Percentiles rank a stretch among this genome's conserved stretches.
Evolutionary conservation across 345 rosid species (phyloP).

Genomic region (Aurinia saxatilis): DNA sequence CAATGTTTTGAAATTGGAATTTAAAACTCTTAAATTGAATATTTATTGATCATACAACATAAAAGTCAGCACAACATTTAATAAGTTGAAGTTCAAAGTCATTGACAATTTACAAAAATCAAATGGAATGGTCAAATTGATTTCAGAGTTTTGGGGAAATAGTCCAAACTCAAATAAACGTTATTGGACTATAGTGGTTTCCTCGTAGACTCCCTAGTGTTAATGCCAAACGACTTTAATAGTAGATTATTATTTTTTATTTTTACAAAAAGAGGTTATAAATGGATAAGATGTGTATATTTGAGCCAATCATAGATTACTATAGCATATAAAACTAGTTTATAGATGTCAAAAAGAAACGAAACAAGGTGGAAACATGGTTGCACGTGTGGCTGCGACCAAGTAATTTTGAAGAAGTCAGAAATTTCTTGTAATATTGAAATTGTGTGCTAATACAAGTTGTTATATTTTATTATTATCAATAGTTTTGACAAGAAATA

Average conservation of each 20-base stretch:
- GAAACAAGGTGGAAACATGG: conserved; percentile 23
- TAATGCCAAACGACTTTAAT: neutral
- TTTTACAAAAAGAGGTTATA: neutral
- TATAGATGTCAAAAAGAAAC: neutral
- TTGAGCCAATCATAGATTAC: neutral
- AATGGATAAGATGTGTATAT: neutral
- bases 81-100: conserved; percentile 13
- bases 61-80: conserved; percentile 14
- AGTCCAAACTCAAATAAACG: conserved; percentile 13
- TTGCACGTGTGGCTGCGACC: conserved; percentile 33
- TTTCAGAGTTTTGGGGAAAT: neutral
- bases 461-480: neutral
- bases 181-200: conserved; percentile 1
- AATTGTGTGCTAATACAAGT: neutral
- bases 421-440: neutral
- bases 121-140: conserved; percentile 6
- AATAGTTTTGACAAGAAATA: neutral
- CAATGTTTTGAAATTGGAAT: neutral
- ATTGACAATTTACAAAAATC: neutral
- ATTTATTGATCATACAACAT: neutral
- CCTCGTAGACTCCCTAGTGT: neutral
- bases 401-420: conserved; percentile 5
- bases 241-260: neutral
- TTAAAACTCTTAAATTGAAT: neutral
- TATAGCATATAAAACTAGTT: too few species aligned